These are phyloP conservation scores for Metschnikowia cerradonensis DNA, from an alignment of 805 yeast species.

Conservation along the genomic window DNA sequence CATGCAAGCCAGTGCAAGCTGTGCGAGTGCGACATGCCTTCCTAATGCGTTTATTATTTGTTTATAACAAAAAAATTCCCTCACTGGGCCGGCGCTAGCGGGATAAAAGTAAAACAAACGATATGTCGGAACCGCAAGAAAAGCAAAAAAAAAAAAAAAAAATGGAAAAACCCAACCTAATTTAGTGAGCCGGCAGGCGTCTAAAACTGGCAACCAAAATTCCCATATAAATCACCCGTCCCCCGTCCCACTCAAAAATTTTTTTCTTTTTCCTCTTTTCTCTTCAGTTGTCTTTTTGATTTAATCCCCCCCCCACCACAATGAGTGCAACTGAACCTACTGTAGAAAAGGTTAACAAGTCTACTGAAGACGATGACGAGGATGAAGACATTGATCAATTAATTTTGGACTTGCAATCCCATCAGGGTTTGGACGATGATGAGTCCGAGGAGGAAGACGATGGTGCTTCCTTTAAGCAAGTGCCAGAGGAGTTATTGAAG, in stretches of 20 bases:
- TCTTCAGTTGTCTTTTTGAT: conserved; percentile 14
- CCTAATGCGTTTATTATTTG: conserved; percentile 20
- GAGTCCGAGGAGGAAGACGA: conserved; percentile 30
- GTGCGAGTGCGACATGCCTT: conserved; percentile 12
- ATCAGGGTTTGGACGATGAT: conserved; percentile 40
- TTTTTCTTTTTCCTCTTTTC: conserved; percentile 9
- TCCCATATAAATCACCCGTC: conserved; percentile 16
- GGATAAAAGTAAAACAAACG: conserved; percentile 8
- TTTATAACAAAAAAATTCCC: conserved; percentile 21
- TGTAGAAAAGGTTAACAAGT: conserved; percentile 48
- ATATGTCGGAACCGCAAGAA: conserved; percentile 6
- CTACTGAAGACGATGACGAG: conserved; percentile 48
- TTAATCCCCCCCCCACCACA: conserved; percentile 6
- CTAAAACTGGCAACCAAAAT: conserved; percentile 5
- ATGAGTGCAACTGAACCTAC: conserved; percentile 49
- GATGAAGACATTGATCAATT: conserved; percentile 59
- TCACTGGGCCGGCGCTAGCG: conserved; percentile 12
- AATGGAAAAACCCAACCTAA: conserved; percentile 3
- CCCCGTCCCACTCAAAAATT: conserved; percentile 3
- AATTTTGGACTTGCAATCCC: conserved; percentile 73
- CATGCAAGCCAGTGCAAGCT: background rate
- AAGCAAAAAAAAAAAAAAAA: conserved; percentile 4
- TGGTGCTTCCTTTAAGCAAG: conserved; percentile 51
- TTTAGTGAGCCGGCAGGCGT: conserved; percentile 5
- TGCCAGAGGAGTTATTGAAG: conserved; percentile 80